Base-by-base conservation (phyloP, 2,329 filamentous ascomycete genomes). In the Ceratocystiopsis sp. region DNA sequence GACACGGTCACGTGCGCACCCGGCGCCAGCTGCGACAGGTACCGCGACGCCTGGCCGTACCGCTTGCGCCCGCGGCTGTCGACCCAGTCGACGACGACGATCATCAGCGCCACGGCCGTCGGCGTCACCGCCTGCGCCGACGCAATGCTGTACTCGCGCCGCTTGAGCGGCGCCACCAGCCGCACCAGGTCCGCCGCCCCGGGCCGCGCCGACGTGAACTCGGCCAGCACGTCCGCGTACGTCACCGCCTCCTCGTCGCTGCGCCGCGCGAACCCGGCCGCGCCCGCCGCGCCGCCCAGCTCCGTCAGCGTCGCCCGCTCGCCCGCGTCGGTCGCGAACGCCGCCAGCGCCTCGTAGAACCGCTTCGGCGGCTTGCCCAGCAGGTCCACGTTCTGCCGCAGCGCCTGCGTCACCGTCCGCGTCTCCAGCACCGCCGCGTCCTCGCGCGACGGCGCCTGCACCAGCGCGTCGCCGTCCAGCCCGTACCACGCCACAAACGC, bases 71-170 rank as follows among this genome's bases (percentile, higher is more conserved):
- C 89, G 55, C 75, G 73, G 51, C 82, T 71, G 62, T 96, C 89
- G 51, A 87, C 78, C 91, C 91, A 98, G 67, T 84, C 79, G 55
- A 98, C 91, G 4, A 91, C 93, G 47, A 98, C 91, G 56, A 98
- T 93, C 77, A 96, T 91, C 50, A 98, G 76, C 10, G 87, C 75
- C 46, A 98, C 86, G n/a, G 75, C 78, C 56, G 69, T 87, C 17
- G 91, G 87, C 1, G 84, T 87, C 36, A 96, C 89, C 54, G 89
- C 85, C 65, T 98, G 91, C 44, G 86, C 91, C 3, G 91, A 96
- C 17, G 91, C 91, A 52, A 98, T 96, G n/a, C 85, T 94, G 72
- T 98, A 98, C 64, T 98, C 91, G 55, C 91, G 77, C 48, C 91
- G 84, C 73, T 98, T 98, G 68, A 94, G 78, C 13, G 91, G 89